Conservation (phyloP, 495 filamentous ascomycete species). For the Hyaloscypha hepaticicola region DNA sequence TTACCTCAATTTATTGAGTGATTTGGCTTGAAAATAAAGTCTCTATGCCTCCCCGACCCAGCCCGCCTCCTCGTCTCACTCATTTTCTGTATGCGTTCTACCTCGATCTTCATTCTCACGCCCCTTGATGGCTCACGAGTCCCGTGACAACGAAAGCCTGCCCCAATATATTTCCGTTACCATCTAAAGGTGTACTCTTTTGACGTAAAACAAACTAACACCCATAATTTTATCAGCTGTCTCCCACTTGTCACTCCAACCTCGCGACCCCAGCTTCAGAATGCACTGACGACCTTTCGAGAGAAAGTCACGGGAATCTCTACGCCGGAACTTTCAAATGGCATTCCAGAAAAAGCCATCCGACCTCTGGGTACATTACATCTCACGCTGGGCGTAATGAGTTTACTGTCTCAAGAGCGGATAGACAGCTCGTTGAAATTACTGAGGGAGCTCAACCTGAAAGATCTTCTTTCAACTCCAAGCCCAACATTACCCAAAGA, state of each 20-base stretch:
- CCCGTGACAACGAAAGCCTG: background rate
- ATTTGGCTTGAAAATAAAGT: background rate
- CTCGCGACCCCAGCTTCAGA: conserved; percentile 63
- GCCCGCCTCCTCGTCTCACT: conserved; percentile 53
- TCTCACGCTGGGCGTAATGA: conserved; percentile 87
- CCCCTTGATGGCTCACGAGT: background rate
- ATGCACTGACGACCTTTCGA: conserved; percentile 59
- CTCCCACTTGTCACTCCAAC: conserved; percentile 67
- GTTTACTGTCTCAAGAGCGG: conserved; percentile 54
- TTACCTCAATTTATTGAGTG: background rate
- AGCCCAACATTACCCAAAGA: conserved; percentile 15
- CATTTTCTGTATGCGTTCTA: conserved; percentile 41
- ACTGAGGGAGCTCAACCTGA: conserved; percentile 54
- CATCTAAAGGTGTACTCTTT: too few relatives aligned
- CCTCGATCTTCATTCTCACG: background rate
- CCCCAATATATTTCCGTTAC: background rate
- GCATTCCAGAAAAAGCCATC: conserved; percentile 48
- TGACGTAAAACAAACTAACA: too few relatives aligned
- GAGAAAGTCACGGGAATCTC: conserved; percentile 46
- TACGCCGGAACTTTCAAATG: conserved; percentile 27
- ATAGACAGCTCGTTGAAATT: conserved; percentile 58
- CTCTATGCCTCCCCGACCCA: conserved; percentile 20
- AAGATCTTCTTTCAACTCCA: conserved; percentile 41
- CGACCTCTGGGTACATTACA: conserved; percentile 81
- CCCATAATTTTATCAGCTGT: conserved; percentile 65